A percentile compares a stretch with the other conserved stretches of the same genome.
phyloP scores from a whole-genome alignment of 345 rosid species.

The Anastatica hierochuntica region DNA sequence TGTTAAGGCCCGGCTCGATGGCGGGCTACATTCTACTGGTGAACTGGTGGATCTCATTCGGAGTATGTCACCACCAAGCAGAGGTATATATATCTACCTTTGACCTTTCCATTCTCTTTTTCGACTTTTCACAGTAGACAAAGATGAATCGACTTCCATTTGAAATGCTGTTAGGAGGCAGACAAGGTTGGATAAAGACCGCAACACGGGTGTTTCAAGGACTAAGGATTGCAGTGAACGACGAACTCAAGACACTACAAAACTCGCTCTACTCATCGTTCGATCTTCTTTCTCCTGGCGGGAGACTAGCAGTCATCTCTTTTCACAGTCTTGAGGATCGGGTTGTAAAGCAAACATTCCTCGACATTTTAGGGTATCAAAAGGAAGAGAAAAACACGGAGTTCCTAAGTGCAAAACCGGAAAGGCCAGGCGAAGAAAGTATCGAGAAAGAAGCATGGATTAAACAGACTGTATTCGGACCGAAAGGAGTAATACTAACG shows the following conservation, averaged over 20 bases:
- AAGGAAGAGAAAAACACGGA: conserved; percentile 19
- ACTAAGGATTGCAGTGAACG: conserved; percentile 83
- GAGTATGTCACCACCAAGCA: conserved; percentile 30
- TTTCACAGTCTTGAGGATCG: conserved; percentile 97
- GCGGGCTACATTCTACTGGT: conserved; percentile 82
- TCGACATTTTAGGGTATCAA: conserved; percentile 39
- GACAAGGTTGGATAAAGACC: conserved; percentile 98
- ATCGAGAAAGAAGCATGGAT: conserved; percentile 47
- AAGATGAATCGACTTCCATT: neutral
- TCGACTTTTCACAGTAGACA: neutral
- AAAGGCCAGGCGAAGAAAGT: conserved; percentile 12
- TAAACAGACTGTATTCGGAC: conserved; percentile 44
- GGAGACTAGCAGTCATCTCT: conserved; percentile 84
- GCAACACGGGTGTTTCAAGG: conserved; percentile 93
- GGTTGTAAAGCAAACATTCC: conserved; percentile 84
- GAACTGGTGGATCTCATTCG: conserved; percentile 64
- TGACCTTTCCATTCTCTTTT: conserved; percentile 13
- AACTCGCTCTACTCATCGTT: conserved; percentile 56
- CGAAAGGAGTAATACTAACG: conserved; percentile 61
- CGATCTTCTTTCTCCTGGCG: conserved; percentile 77
- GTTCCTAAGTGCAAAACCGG: conserved; percentile 6
- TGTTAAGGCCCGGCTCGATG: conserved; percentile 48
- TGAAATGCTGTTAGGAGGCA: conserved; percentile 46
- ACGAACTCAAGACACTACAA: conserved; percentile 73
- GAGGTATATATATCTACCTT: no score